A percentile compares a stretch with the other conserved stretches of the same genome.
These are phyloP conservation scores for Plasmodium yoelii DNA, from an alignment of 169 alveolate genomes.

Conservation along the genomic window DNA sequence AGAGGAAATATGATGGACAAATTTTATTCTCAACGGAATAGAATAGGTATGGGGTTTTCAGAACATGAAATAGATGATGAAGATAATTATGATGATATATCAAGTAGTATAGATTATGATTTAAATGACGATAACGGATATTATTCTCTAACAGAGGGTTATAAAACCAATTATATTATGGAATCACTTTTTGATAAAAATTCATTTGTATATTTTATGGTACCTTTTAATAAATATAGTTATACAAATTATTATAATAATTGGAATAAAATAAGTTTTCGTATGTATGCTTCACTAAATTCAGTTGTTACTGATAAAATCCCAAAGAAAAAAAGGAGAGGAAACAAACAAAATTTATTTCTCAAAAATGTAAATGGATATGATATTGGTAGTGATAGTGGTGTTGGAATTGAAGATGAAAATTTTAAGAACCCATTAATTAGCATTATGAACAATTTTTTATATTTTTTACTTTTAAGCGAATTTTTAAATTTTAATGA, in stretches of 20 bases:
- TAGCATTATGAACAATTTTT: conserved; percentile 52
- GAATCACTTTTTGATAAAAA: conserved; percentile 73
- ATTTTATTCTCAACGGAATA: too few species aligned
- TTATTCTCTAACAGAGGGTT: conserved; percentile 64
- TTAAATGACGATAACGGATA: conserved; percentile 38
- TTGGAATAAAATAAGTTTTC: conserved; percentile 73
- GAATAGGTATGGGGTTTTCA: too few species aligned
- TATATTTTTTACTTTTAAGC: conserved; percentile 59
- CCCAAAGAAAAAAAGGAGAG: conserved; percentile 29
- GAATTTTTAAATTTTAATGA: conserved; percentile 57
- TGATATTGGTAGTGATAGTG: background rate
- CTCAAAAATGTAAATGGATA: background rate
- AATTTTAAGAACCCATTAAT: conserved; percentile 55
- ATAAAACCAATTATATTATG: conserved; percentile 71
- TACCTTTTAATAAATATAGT: conserved; percentile 69
- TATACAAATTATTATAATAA: conserved; percentile 67
- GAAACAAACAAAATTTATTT: background rate
- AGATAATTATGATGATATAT: conserved; percentile 6
- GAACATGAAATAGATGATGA: too few species aligned
- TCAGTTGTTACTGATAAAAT: background rate
- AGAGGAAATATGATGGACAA: too few species aligned
- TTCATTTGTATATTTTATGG: conserved; percentile 64
- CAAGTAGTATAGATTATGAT: conserved; percentile 17
- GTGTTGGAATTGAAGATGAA: background rate
- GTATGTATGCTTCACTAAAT: conserved; percentile 64